Base-by-base conservation (phyloP, 1,284 basidiomycete species). In the Rhodotorula sp. region DNA sequence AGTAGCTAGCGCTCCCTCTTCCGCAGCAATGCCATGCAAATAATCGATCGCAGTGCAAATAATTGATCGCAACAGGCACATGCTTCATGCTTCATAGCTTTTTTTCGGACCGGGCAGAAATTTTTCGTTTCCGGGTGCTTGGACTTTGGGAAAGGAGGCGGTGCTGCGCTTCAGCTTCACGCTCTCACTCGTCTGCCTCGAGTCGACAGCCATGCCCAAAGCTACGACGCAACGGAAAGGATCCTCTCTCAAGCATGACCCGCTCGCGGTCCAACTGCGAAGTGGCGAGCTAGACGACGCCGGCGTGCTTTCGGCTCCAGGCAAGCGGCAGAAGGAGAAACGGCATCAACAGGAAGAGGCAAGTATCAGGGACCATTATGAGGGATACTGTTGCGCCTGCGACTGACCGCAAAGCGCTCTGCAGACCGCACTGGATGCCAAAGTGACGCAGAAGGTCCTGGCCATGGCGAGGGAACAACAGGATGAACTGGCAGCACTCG, bases 381-480 rank as follows among this genome's bases (percentile, higher is more conserved):
- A 21, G 12, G 43, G 5, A 5, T 5, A 0, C 47, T n/a, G 10
- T n/a, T 8, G 16, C 39, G 12, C 39, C 39, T 43, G n/a, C 31
- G 26, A 26, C 26, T 56, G 26, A 29, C 26, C 21, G 26, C 54
- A 14, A 18, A 14, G n/a, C 26, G 26, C 3, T 7, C 23, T 14
- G 21, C 62, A 94, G 91, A 85, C 83, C 58, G 88, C 89, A 16
- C 84, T 96, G 72, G 92, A 95, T 80, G 87, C 91, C 8, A 92
- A 92, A 82, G 90, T 90, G 26, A 97, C 93, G 1, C 86, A 87
- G 73, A 91, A 90, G 79, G 98, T 99, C 70, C 90, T 99, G 77
- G 89, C 94, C 79, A 87, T 99, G 68, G 96, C 96, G 18, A 87
- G 88, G 78, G 90, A 92, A 78, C 97, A 99, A 82, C 95, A 98